These are phyloP conservation scores for Clonostachys byssicola DNA, from an alignment of 2,329 filamentous ascomycete genomes.

Conservation along the genomic window DNA sequence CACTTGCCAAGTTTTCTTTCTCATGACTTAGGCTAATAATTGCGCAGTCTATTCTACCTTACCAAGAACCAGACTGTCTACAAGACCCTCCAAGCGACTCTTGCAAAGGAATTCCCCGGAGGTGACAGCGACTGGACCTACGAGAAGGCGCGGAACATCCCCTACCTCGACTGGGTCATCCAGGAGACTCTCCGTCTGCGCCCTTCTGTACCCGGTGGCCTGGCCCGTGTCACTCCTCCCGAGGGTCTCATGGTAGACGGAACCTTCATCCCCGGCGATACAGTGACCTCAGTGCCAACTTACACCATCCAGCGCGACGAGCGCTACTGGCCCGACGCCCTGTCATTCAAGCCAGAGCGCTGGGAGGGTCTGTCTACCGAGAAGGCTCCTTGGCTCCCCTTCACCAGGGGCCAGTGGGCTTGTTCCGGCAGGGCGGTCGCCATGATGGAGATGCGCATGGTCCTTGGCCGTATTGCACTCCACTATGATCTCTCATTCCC, in stretches of 20 bases:
- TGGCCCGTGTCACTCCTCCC: slow-evolving; percentile 22
- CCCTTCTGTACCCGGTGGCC: slow-evolving; percentile 4
- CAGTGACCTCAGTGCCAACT: slow-evolving; percentile 17
- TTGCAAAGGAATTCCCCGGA: not conserved
- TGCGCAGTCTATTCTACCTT: slow-evolving; percentile 1
- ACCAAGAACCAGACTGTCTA: slow-evolving; percentile 2
- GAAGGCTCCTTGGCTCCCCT: slow-evolving; percentile 1
- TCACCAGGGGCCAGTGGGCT: slow-evolving; percentile 2
- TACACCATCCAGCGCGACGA: slow-evolving; percentile 11
- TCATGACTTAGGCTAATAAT: too few species aligned
- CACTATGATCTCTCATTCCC: slow-evolving; percentile 1
- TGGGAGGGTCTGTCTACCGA: slow-evolving; percentile 3
- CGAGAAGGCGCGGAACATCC: not conserved
- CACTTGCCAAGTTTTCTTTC: not conserved
- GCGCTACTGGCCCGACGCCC: slow-evolving; percentile 3
- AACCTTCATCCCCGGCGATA: slow-evolving; percentile 19
- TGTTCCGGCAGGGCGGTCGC: slow-evolving; percentile 2
- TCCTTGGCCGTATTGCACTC: slow-evolving; percentile 1
- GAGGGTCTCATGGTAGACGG: slow-evolving; percentile 23
- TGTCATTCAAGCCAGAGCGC: slow-evolving; percentile 1
- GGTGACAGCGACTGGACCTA: slow-evolving; percentile 2
- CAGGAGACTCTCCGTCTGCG: slow-evolving; percentile 4
- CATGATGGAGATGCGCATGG: slow-evolving; percentile 5
- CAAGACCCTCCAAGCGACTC: not conserved
- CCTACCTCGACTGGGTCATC: slow-evolving; percentile 4